Conservation (phyloP, 1,284 basidiomycete species). For the Ceratobasidium sp. region DNA sequence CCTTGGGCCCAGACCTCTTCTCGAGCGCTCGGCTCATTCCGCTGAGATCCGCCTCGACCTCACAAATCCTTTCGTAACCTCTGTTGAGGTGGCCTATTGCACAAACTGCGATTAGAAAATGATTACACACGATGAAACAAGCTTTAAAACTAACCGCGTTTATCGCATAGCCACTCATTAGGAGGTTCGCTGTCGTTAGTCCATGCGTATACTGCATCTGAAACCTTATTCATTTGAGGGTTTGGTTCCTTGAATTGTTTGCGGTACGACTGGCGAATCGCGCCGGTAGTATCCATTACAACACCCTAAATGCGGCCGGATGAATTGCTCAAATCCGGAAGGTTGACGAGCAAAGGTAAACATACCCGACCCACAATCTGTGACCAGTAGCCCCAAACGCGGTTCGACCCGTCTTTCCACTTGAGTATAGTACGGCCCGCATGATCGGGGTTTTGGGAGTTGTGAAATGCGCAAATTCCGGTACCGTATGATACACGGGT, state of each 20-base stretch:
- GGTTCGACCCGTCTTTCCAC: constrained; percentile 33
- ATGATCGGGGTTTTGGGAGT: constrained; percentile 31
- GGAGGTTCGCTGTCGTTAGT: constrained; percentile 16
- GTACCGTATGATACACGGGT: constrained; percentile 37
- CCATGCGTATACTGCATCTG: constrained; percentile 29
- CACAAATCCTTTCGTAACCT: constrained; percentile 42
- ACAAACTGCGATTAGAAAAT: background rate
- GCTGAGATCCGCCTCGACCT: constrained; percentile 43
- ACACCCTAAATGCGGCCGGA: constrained; percentile 23
- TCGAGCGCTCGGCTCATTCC: constrained; percentile 41
- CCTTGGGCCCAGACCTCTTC: constrained; percentile 33
- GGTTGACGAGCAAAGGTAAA: background rate
- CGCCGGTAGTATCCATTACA: constrained; percentile 29
- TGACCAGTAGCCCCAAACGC: constrained; percentile 39
- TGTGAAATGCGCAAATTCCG: constrained; percentile 32
- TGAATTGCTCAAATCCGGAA: background rate
- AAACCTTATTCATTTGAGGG: constrained; percentile 36
- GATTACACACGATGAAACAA: too few relatives aligned
- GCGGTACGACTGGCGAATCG: constrained; percentile 43
- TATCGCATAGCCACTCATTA: constrained; percentile 30
- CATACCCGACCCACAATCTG: constrained; percentile 38
- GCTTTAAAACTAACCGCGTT: too few relatives aligned
- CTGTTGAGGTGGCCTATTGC: constrained; percentile 26
- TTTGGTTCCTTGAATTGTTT: constrained; percentile 23
- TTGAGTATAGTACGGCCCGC: constrained; percentile 15